Evolutionary conservation across 2,329 filamentous ascomycete genomes (phyloP).

Genomic region (Pyrenophora teres): DNA sequence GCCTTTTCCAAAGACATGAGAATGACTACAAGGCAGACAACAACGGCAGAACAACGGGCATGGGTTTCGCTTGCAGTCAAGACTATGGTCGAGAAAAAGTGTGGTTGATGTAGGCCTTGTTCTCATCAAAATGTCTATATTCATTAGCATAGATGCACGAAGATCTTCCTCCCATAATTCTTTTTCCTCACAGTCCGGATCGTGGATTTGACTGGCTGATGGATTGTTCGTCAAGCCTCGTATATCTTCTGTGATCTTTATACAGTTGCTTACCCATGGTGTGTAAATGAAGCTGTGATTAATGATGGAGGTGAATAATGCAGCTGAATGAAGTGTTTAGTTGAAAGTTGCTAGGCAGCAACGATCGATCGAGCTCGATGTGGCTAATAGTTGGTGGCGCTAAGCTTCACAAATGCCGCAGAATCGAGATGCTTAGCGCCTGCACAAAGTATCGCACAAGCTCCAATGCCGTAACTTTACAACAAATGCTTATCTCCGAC

Average conservation of each 20-base stretch:
- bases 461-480: not conserved
- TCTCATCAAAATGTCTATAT: no score
- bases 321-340: not conserved
- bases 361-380: constrained; percentile 9
- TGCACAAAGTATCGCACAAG: not conserved
- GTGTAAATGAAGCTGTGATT: not conserved
- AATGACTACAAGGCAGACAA: not conserved
- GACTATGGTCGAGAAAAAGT: no score
- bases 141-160: no score
- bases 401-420: constrained; percentile 7
- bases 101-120: no score
- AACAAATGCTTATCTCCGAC: not conserved
- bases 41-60: not conserved
- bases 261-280: not conserved
- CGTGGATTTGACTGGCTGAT: no score
- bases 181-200: no score
- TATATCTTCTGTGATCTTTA: not conserved
- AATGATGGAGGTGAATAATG: not conserved
- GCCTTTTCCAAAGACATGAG: no score
- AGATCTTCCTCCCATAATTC: no score
- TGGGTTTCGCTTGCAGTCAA: no score
- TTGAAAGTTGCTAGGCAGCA: constrained; percentile 5
- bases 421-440: constrained; percentile 10
- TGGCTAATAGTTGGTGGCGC: constrained; percentile 9
- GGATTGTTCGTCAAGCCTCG: no score